These are phyloP conservation scores for Globisporangium perplexum DNA, from an alignment of 352 stramenopile genomes.

Conservation along the genomic window DNA sequence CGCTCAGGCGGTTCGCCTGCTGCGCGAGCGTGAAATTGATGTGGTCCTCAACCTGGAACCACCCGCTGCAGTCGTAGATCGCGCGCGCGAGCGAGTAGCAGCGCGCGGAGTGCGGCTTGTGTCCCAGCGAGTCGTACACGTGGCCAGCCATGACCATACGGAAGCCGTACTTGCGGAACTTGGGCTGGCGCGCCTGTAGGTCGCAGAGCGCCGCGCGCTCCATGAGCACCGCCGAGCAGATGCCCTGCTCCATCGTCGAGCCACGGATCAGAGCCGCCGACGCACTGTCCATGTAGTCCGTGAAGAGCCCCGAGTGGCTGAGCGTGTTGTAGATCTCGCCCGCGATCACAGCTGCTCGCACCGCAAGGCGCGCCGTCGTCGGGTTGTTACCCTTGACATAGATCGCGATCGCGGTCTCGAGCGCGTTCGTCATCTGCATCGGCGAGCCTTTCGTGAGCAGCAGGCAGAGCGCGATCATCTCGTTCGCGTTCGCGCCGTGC, in stretches of 20 bases:
- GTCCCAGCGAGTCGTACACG: constrained; percentile 69
- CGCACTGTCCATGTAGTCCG: constrained; percentile 84
- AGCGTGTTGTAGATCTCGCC: constrained; percentile 79
- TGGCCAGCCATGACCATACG: constrained; percentile 88
- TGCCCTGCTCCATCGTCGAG: constrained; percentile 79
- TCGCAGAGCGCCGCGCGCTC: constrained; percentile 77
- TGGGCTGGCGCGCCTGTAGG: constrained; percentile 54
- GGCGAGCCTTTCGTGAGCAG: constrained; percentile 72
- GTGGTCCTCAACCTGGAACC: constrained; percentile 86
- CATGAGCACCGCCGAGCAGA: constrained; percentile 81
- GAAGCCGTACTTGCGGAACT: constrained; percentile 87
- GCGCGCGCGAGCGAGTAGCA: constrained; percentile 74
- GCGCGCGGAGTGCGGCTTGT: constrained; percentile 69
- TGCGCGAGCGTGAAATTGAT: constrained; percentile 85
- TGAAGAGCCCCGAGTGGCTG: constrained; percentile 70
- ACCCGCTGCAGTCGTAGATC: constrained; percentile 77
- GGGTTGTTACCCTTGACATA: constrained; percentile 57
- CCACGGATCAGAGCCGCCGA: constrained; percentile 77
- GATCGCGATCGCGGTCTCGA: constrained; percentile 57
- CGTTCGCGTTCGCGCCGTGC: constrained; percentile 79
- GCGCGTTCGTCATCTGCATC: constrained; percentile 80
- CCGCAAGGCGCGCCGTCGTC: constrained; percentile 44
- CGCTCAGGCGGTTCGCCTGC: constrained; percentile 68
- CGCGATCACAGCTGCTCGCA: constrained; percentile 62
- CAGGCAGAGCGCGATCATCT: constrained; percentile 86